Evolutionary conservation across 768 basidiomycete species (phyloP), one percentile per base, ranked within the genome.

Genomic region (Mycena maculata): DNA sequence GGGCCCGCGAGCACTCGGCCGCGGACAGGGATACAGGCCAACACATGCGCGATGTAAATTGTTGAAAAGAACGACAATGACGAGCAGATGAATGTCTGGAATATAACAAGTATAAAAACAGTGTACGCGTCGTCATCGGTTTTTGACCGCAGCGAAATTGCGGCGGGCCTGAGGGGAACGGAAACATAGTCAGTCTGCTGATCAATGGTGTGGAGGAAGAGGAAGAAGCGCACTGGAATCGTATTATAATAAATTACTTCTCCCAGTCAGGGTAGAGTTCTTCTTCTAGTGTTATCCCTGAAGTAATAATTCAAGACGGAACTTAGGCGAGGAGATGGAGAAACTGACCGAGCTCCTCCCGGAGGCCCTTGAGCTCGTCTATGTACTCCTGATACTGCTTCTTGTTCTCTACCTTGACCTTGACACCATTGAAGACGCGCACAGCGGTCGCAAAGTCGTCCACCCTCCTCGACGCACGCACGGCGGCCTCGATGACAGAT

Each of bases 401-500:
- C 84, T 93, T 92, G 84, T 96, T 99, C 86, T 99, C 98, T 50
- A 98, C 96, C 86, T 99, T 99, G 82, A 96, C 95, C 84, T 88
- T 91, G 74, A 99, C 79, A 66, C 97, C 98, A 86, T 99, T 97
- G 75, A 98, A 94, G 72, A 99, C 87, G 67, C 98, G 86, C 64
- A 99, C 95, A 44, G 97, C 96, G 42, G 98, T 99, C 45, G 97
- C 91, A 79, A 93, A 99, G 86, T 98, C 96, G 81, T 99, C 92
- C 67, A 98, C 95, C 71, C 96, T 89, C 71, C 98, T 86, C 23
- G 94, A 89, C 62, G 96, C 95, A 59, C 90, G 88, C 68, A 96
- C 83, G 28, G 95, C 95, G 69, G 94, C 92, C 82, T 96, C 94
- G 60, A 96, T 82, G 73, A 97, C 94, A 60, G 84, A 78, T 28